phyloP scores from a whole-genome alignment of 2,329 filamentous ascomycete genomes.

The Stromatinia cepivora region DNA sequence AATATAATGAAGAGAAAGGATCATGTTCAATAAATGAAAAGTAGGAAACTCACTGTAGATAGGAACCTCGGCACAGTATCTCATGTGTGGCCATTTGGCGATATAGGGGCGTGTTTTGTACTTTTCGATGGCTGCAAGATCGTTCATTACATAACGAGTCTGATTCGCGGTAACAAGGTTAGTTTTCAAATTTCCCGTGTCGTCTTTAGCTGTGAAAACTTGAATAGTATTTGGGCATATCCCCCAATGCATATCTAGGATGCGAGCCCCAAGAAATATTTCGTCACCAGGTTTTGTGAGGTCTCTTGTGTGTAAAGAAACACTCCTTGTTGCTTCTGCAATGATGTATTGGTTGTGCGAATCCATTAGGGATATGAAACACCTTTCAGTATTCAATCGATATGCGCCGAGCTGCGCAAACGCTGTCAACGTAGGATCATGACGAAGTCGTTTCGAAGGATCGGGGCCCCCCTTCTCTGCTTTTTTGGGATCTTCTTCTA shows the following conservation, averaged over 20 bases:
- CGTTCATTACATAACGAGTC: conserved; percentile 31
- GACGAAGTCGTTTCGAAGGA: conserved; percentile 18
- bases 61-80: conserved; percentile 37
- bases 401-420: conserved; percentile 51
- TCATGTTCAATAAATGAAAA: neutral
- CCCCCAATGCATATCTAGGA: conserved; percentile 28
- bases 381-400: conserved; percentile 47
- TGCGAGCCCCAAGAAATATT: conserved; percentile 29
- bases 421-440: conserved; percentile 46
- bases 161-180: conserved; percentile 26
- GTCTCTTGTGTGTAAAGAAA: conserved; percentile 28
- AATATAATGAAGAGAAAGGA: neutral
- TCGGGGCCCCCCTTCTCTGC: conserved; percentile 9
- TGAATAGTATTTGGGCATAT: conserved; percentile 33
- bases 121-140: conserved; percentile 29
- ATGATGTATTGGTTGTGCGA: conserved; percentile 34
- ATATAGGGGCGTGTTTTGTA: conserved; percentile 31
- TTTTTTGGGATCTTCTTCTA: neutral
- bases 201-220: conserved; percentile 29
- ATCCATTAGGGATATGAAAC: conserved; percentile 46
- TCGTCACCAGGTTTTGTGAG: conserved; percentile 26
- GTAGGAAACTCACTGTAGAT: conserved; percentile 26
- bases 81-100: conserved; percentile 30
- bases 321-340: conserved; percentile 31
- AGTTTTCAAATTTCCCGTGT: conserved; percentile 23